Evolutionary conservation across 805 yeast genomes (phyloP).

Genomic region (Danielia oregonensis): DNA sequence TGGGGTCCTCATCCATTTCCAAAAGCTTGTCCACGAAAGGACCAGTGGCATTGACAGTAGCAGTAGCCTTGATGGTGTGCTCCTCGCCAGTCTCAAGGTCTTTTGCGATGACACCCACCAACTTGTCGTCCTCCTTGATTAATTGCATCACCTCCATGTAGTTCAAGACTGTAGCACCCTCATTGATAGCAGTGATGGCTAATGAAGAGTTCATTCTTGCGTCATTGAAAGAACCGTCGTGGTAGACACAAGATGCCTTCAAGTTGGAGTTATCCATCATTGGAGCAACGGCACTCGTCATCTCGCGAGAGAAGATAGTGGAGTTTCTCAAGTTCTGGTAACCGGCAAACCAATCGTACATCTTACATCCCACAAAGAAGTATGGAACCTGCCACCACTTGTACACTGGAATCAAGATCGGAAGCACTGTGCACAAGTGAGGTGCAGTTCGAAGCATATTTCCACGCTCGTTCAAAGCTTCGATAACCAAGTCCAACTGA

Average conservation of each 20-base stretch:
- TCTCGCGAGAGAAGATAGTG: conserved; percentile 63
- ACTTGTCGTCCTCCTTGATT: conserved; percentile 59
- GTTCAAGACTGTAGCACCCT: conserved; percentile 88
- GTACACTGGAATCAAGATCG: conserved; percentile 95
- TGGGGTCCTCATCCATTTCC: conserved; percentile 76
- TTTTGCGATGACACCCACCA: conserved; percentile 71
- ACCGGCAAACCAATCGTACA: conserved; percentile 93
- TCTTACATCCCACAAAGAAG: conserved; percentile 84
- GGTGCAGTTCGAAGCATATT: conserved; percentile 89
- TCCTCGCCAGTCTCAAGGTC: conserved; percentile 69
- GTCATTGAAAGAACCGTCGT: conserved; percentile 93
- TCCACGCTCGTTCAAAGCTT: conserved; percentile 83
- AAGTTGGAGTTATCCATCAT: conserved; percentile 74
- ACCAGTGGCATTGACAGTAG: conserved; percentile 90
- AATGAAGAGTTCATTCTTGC: conserved; percentile 84
- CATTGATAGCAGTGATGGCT: conserved; percentile 79
- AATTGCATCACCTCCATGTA: conserved; percentile 79
- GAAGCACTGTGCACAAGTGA: conserved; percentile 78
- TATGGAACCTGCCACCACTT: conserved; percentile 95
- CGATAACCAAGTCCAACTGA: conserved; percentile 84
- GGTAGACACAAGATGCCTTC: conserved; percentile 90
- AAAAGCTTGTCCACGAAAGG: conserved; percentile 83
- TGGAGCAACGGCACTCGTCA: conserved; percentile 75
- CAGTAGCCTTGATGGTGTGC: conserved; percentile 61
- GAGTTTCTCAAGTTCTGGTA: conserved; percentile 76